Evolutionary conservation across 1,284 basidiomycete species (phyloP).

Genomic region (Boletus sp.): DNA sequence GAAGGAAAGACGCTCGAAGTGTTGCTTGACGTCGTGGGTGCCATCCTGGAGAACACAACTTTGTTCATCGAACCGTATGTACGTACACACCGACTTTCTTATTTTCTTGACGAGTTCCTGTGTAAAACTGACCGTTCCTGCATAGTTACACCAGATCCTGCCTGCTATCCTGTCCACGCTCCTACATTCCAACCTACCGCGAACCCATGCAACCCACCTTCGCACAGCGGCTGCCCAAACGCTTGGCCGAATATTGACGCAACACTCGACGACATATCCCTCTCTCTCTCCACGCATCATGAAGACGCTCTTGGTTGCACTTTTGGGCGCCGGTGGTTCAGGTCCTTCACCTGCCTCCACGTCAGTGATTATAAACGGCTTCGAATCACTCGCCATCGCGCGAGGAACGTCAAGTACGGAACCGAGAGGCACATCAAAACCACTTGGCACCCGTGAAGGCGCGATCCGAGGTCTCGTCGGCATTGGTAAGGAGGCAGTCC

Average conservation of each 20-base stretch:
- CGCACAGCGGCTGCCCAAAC: constrained; percentile 78
- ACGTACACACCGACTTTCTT: constrained; percentile 35
- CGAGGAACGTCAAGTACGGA: constrained; percentile 19
- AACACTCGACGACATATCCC: constrained; percentile 80
- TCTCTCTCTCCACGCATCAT: constrained; percentile 85
- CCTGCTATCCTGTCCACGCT: constrained; percentile 90
- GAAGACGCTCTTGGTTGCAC: constrained; percentile 86
- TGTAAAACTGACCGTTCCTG: constrained; percentile 3
- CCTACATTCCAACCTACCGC: constrained; percentile 78
- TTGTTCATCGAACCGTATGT: constrained; percentile 98
- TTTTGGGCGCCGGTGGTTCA: constrained; percentile 43
- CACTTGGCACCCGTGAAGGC: constrained; percentile 76
- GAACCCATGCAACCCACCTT: constrained; percentile 54
- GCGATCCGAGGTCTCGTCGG: constrained; percentile 81
- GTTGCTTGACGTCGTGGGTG: constrained; percentile 76
- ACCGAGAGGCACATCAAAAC: constrained; percentile 52
- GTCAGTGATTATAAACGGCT: constrained; percentile 25
- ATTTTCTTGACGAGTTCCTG: too few species aligned
- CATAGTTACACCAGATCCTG: constrained; percentile 89
- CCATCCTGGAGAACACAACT: constrained; percentile 78
- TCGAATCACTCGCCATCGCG: constrained; percentile 26
- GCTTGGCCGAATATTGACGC: constrained; percentile 73
- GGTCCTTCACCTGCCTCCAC: constrained; percentile 9
- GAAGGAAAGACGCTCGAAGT: constrained; percentile 72
- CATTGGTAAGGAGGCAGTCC: constrained; percentile 79